Evolutionary conservation across 768 basidiomycete genomes (phyloP).

Genomic region (Panaeolus cyanescens): DNA sequence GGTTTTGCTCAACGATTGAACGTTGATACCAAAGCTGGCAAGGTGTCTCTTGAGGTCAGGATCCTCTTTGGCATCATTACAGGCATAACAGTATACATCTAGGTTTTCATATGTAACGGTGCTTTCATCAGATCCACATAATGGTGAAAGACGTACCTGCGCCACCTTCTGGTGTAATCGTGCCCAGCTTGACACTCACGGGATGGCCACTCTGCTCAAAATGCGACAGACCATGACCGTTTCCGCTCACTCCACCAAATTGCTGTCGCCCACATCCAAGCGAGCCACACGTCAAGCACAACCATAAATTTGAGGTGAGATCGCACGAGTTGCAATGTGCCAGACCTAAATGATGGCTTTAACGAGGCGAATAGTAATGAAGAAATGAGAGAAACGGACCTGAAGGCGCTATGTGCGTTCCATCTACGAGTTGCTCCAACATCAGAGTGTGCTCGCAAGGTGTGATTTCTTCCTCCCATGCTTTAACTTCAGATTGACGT

Average conservation of each 20-base stretch:
- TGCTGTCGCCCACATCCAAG: conserved; percentile 90
- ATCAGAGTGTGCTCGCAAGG: conserved; percentile 80
- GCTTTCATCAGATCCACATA: neutral
- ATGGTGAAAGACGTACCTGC: conserved; percentile 64
- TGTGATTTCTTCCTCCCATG: conserved; percentile 95
- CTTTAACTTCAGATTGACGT: conserved; percentile 91
- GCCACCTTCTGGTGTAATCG: conserved; percentile 92
- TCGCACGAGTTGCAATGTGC: conserved; percentile 84
- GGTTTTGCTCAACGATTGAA: conserved; percentile 81
- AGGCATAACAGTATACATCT: conserved; percentile 95
- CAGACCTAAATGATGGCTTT: conserved; percentile 48
- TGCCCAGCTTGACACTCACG: conserved; percentile 91
- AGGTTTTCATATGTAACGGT: neutral
- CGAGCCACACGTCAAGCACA: conserved; percentile 89
- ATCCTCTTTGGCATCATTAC: conserved; percentile 82
- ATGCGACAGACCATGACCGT: conserved; percentile 87
- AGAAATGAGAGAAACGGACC: conserved; percentile 36
- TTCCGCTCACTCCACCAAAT: conserved; percentile 79
- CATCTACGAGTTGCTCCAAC: conserved; percentile 43
- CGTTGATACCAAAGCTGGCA: conserved; percentile 83
- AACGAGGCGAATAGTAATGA: neutral
- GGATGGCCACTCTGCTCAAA: conserved; percentile 72
- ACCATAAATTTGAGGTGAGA: conserved; percentile 91
- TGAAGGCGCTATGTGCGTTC: conserved; percentile 47
- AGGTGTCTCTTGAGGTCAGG: conserved; percentile 77